phyloP scores from a whole-genome alignment of 495 filamentous ascomycete species.

The Xylaria longipes region DNA sequence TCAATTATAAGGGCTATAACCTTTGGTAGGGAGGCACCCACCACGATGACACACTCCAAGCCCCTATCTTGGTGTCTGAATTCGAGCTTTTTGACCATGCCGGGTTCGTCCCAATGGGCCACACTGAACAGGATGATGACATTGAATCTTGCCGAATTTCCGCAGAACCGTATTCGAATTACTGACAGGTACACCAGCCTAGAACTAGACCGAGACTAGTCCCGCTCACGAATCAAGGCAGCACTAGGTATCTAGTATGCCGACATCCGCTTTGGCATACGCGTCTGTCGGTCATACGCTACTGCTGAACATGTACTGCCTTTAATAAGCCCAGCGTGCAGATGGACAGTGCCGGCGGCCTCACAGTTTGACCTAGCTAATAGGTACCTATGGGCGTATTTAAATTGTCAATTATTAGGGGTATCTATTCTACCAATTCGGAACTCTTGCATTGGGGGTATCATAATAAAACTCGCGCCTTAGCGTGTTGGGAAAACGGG shows the following conservation, averaged over 20 bases:
- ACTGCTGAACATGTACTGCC: background rate
- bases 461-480: conserved; percentile 8
- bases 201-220: conserved; percentile 1
- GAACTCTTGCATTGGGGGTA: conserved; percentile 14
- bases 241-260: too few relatives aligned
- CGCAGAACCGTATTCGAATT: background rate
- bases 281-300: background rate
- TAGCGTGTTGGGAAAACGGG: background rate
- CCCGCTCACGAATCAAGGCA: conserved; percentile 7
- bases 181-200: background rate
- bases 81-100: background rate
- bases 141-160: background rate
- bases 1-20: background rate
- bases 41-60: background rate
- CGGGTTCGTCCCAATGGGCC: background rate
- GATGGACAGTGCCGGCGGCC: background rate
- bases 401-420: background rate
- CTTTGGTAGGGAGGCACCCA: too few relatives aligned
- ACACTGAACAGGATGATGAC: background rate
- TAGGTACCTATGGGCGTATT: background rate
- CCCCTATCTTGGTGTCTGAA: background rate
- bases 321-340: background rate
- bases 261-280: conserved; percentile 12
- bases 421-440: background rate
- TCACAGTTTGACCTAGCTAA: background rate